Evolutionary conservation across 371 early-diverging fungal species (phyloP), one percentile per base, ranked within the genome.

Genomic region (Rhizopus stolonifer): DNA sequence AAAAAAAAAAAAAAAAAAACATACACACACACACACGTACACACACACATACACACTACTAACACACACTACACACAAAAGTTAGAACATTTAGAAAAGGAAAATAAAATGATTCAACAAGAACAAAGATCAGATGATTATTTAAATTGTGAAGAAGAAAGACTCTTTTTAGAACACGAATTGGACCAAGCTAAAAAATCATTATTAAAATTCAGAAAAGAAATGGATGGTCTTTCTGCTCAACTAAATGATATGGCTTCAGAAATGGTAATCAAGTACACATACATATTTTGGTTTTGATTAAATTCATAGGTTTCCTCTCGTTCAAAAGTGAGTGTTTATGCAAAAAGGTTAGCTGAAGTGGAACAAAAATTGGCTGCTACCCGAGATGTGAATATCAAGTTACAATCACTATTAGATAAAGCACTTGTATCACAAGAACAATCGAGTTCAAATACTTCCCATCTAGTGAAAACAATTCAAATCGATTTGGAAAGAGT

Each of bases 201-300:
- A 54, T 57, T 85, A 23, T 69, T 70, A 21, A 62, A 79, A 24
- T 85, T 83, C 58, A 75, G 84, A 42, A 80, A 71, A 45, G 86
- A 85, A 56, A 67, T 85, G 67, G 86, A 85, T 32, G 79, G 77
- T 14, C 54, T 85, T 0, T 77, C 83, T 11, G 83, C 74, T 24
- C 86, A 85, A 36, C 64, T 85, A 56, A 78, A 79, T 25, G 84
- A 85, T 46, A 85, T 85, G 75, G 81, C 83, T 0, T 61, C 79
- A 14, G 86, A 85, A 59, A 81, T 85, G 82, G 67, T 81, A 67
- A 29, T n/a, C n/a, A 22, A 23, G 22, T n/a, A 46, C 11, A 49
- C 7, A 46, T 7, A 31, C 7, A 3, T 10, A 39, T 29, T 18
- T 11, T 46, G 29, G 2, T 24, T 11, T 45, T 43, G 11, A 44